Base-by-base conservation (phyloP, 371 early-diverging fungal genomes). In the Saksenaea oblongispora region DNA sequence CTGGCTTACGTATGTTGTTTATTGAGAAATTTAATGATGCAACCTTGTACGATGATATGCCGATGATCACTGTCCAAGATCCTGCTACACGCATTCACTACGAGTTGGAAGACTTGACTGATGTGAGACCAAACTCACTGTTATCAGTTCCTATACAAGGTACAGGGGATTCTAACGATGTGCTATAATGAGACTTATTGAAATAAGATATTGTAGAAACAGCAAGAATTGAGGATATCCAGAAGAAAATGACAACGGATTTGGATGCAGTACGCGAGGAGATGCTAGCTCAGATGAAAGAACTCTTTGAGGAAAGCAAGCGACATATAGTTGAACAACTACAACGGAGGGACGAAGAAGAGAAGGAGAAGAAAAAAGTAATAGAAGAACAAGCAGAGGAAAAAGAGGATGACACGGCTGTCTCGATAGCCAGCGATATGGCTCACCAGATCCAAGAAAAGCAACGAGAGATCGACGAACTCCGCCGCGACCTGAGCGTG, bases 71-170 rank as follows among this genome's bases (percentile, higher is more conserved):
- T 54, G 83, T 89, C 34, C 80, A 75, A 28, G 87, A 89, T 51
- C 70, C 83, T 0, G 65, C 70, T 3, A 65, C 79, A 4, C 68
- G 73, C 31, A 75, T 87, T 58, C 76, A 80, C 18, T 88, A 90
- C 56, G 87, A 87, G 53, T 78, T 90, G 17, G 89, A 88, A 63
- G 83, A 88, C 53, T 47, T 84, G 58, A 37, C 56, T 2, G 87
- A 89, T 34, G 80, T 90, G 44, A 67, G 62, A 42, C 72, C 80
- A 22, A 47, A 47, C 5, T n/a, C 24, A 8, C 78, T 87, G 41
- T 62, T 84, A 42, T 75, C 82, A 9, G 65, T 88, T 18, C 74
- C 80, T 54, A 74, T 86, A 24, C 70, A 78, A 68, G 75, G 82
- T 80, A 78, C 31, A 31, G 7, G 4, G 2, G 7, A 4, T 31